A percentile compares a stretch with the other conserved stretches of the same genome.
Evolutionary conservation across 495 filamentous ascomycete species (phyloP).

Genomic region (Penicillium canescens): DNA sequence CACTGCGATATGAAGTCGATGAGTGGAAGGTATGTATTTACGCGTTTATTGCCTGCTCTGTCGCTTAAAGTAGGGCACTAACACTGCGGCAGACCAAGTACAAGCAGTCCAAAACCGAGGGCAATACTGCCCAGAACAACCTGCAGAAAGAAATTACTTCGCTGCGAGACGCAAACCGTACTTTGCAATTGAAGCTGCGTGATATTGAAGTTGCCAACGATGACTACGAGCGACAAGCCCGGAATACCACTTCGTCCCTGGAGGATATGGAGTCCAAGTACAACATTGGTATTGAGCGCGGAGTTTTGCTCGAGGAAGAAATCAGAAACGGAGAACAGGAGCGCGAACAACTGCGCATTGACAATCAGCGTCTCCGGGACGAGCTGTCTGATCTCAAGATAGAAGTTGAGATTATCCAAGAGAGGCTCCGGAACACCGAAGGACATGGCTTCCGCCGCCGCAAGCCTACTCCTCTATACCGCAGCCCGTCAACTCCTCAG

Average conservation of each 20-base stretch:
- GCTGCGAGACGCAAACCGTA: conserved; percentile 79
- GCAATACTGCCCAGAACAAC: conserved; percentile 74
- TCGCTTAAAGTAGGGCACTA: background rate
- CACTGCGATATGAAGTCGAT: conserved; percentile 82
- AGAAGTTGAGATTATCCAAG: conserved; percentile 89
- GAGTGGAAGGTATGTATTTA: conserved; percentile 86
- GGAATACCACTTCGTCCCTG: conserved; percentile 89
- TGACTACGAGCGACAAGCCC: conserved; percentile 94
- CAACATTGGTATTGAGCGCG: conserved; percentile 88
- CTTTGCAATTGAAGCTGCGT: conserved; percentile 76
- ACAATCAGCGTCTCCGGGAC: conserved; percentile 82
- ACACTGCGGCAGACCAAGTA: conserved; percentile 72
- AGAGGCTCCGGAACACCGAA: conserved; percentile 78
- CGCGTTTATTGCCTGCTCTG: background rate
- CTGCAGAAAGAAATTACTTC: conserved; percentile 96
- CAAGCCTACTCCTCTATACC: conserved; percentile 51
- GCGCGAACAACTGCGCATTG: conserved; percentile 81
- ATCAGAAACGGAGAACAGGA: conserved; percentile 88
- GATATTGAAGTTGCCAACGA: conserved; percentile 98
- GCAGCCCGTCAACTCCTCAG: conserved; percentile 50
- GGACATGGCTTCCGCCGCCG: conserved; percentile 51
- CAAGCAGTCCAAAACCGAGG: conserved; percentile 89
- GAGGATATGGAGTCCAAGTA: conserved; percentile 98
- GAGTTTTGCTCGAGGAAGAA: conserved; percentile 93
- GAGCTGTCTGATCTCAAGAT: conserved; percentile 91